Conservation (phyloP, 495 filamentous ascomycete genomes). For the Penicillium cataractarum region DNA sequence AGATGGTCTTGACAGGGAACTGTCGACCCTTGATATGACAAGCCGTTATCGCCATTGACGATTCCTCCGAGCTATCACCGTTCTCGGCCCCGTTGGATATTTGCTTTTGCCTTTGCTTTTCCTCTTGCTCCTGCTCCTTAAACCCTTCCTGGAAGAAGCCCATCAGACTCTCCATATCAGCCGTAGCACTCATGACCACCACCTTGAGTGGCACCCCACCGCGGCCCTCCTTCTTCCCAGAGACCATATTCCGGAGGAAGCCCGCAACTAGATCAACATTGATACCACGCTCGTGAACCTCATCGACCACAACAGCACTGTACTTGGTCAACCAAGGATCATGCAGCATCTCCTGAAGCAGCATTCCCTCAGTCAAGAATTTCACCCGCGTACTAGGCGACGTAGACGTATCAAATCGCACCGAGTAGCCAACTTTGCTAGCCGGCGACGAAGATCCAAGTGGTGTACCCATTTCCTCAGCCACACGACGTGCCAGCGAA, state of each 20-base stretch:
- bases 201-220: slow-evolving; percentile 80
- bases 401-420: slow-evolving; percentile 87
- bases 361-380: slow-evolving; percentile 95
- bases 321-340: slow-evolving; percentile 85
- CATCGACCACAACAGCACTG: slow-evolving; percentile 89
- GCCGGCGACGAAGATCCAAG: slow-evolving; percentile 65
- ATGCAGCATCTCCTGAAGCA: slow-evolving; percentile 89
- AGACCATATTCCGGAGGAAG: slow-evolving; percentile 77
- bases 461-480: slow-evolving; percentile 85
- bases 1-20: slow-evolving; percentile 78
- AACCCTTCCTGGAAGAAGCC: slow-evolving; percentile 68
- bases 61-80: slow-evolving; percentile 13
- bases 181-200: slow-evolving; percentile 95
- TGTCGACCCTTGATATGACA: slow-evolving; percentile 88
- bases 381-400: slow-evolving; percentile 80
- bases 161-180: slow-evolving; percentile 76
- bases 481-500: slow-evolving; percentile 87
- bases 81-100: slow-evolving; percentile 12
- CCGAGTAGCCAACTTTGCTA: slow-evolving; percentile 87
- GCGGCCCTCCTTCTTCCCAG: slow-evolving; percentile 57
- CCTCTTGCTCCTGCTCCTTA: slow-evolving; percentile 18
- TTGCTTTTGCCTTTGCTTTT: slow-evolving; percentile 20
- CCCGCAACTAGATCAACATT: slow-evolving; percentile 91
- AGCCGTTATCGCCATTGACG: slow-evolving; percentile 44
- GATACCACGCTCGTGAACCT: slow-evolving; percentile 96